Conservation (phyloP, 179 eudicot species). For the Spergularia azorica region DNA sequence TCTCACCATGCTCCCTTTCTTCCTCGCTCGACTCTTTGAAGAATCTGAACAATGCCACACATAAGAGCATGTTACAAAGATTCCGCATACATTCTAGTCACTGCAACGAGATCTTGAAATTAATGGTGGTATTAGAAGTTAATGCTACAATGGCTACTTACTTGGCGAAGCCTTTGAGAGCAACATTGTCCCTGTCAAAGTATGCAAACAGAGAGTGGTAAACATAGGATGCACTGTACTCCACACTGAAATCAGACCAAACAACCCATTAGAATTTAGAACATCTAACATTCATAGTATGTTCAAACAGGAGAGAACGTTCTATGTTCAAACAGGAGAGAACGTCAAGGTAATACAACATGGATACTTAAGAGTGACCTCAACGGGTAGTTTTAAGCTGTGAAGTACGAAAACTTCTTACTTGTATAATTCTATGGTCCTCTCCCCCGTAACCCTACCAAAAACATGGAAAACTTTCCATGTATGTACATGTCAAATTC, state of each 20-base stretch:
- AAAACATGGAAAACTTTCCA: too few relatives aligned
- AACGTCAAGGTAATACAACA: not conserved
- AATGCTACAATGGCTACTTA: conserved; percentile 28
- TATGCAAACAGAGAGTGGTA: conserved; percentile 95
- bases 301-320: too few relatives aligned
- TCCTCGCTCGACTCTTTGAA: conserved; percentile 92
- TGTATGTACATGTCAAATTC: too few relatives aligned
- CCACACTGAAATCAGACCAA: conserved; percentile 20
- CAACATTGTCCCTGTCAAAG: conserved; percentile 92
- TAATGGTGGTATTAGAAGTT: not conserved
- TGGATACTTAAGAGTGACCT: too few relatives aligned
- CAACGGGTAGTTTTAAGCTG: not conserved
- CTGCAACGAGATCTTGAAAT: not conserved
- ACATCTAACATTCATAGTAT: too few relatives aligned
- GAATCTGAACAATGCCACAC: conserved; percentile 48
- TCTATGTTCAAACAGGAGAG: not conserved
- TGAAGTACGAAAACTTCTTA: not conserved
- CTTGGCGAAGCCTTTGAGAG: conserved; percentile 94
- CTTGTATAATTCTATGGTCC: not conserved
- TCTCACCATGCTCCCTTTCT: conserved; percentile 94
- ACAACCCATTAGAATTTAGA: not conserved
- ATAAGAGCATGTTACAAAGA: not conserved
- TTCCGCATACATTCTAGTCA: not conserved
- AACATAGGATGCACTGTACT: conserved; percentile 79
- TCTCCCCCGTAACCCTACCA: not conserved